Conservation (phyloP, 2,329 filamentous ascomycete genomes). For the Alternaria gaisen region DNA sequence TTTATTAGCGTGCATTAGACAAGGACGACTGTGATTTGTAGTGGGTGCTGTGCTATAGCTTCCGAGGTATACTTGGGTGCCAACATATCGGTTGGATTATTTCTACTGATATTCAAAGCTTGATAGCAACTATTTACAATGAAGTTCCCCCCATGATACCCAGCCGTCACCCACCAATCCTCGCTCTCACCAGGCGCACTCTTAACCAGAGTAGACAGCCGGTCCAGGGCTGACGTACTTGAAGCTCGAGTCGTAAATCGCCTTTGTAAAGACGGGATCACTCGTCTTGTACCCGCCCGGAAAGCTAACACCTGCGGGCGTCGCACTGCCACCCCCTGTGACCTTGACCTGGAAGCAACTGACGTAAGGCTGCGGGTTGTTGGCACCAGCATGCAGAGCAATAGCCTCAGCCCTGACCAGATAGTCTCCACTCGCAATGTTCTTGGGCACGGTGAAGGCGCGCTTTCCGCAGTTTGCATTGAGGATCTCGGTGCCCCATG, state of each 20-base stretch:
- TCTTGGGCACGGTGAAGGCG: slow-evolving; percentile 48
- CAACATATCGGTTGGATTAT: not conserved
- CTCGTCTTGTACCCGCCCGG: slow-evolving; percentile 47
- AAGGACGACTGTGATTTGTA: too few relatives aligned
- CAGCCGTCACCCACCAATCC: not conserved
- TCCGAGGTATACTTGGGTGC: not conserved
- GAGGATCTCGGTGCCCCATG: slow-evolving; percentile 51
- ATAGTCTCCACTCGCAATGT: slow-evolving; percentile 44
- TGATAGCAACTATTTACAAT: slow-evolving; percentile 1
- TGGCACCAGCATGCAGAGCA: slow-evolving; percentile 46
- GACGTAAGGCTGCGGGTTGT: slow-evolving; percentile 46
- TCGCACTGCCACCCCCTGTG: slow-evolving; percentile 45
- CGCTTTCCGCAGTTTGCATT: slow-evolving; percentile 52
- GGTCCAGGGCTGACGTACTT: slow-evolving; percentile 48
- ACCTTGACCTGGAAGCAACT: slow-evolving; percentile 52
- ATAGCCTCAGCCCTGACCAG: slow-evolving; percentile 48
- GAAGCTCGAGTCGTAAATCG: slow-evolving; percentile 46
- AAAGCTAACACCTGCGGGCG: slow-evolving; percentile 44
- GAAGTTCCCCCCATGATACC: not conserved
- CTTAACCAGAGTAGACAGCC: slow-evolving; percentile 44
- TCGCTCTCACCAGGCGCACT: not conserved
- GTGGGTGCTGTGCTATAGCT: too few relatives aligned
- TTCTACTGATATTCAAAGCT: not conserved
- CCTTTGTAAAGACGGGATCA: slow-evolving; percentile 45
- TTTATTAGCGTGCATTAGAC: too few relatives aligned